Base-by-base conservation (phyloP, 768 basidiomycete species). In the Leccinum aurantiacum region DNA sequence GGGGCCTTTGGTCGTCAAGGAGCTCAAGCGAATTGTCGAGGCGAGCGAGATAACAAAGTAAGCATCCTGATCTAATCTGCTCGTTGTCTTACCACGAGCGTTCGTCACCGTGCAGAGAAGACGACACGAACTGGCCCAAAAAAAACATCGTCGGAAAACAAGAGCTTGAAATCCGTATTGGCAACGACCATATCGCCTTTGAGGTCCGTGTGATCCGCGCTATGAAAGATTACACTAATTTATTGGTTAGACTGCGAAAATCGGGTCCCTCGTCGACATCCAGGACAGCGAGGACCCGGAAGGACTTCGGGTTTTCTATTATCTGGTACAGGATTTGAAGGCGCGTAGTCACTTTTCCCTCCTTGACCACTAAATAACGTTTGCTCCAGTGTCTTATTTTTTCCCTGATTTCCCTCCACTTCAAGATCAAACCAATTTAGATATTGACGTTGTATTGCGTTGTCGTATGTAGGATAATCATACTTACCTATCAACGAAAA, bases 391-490 rank as follows among this genome's bases (percentile, higher is more conserved):
- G 95, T 77, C 84, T 98, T 61, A 95, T 99, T 66, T 97, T 98
- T 76, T 98, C 97, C 9, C 84, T 99, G 62, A 98, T 99, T 73
- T 93, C 94, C 3, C 85, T 99, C 38, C 96, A 99, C 81, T 98
- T 99, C 89, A 98, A 98, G 80, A 98, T 99, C 83, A 98, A 99
- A 82, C 97, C 97, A 15, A 98, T 94, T 67, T 94, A 86, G 77
- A 19, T 10, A 44, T n/a, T 38, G 14, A 35, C 33, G 33, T 25
- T 31, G 31, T 31, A 31, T 31, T 31, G 31, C 31, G 29, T 31
- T 31, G 29, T 31, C 29, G 31, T 31, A 31, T 31, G 31, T 31
- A 31, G 31, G 31, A 31, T 31, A 10, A 31, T 31, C 31, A 31
- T 31, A 31, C 31, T 31, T 31, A 31, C 31, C 31, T 4, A 10